Conservation (phyloP, 495 filamentous ascomycete genomes). For the Stereocaulon alpinum region DNA sequence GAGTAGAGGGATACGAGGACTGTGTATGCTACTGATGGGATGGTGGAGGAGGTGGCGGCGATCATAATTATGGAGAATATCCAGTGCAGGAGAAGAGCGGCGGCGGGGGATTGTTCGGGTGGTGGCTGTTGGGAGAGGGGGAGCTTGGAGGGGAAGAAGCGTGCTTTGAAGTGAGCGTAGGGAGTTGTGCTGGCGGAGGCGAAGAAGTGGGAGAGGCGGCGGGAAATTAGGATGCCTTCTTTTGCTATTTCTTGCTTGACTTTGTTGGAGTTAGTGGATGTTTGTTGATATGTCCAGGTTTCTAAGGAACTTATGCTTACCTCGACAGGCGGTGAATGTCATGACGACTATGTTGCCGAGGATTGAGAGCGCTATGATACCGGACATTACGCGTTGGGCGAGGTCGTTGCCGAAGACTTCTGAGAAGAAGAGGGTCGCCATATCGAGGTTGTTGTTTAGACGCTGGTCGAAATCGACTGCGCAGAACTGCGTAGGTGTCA, state of each 20-base stretch:
- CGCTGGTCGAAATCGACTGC: constrained; percentile 8
- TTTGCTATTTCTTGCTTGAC: constrained; percentile 33
- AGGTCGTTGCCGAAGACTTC: constrained; percentile 21
- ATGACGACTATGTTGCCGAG: constrained; percentile 42
- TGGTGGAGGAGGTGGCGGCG: constrained; percentile 21
- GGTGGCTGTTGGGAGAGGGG: constrained; percentile 12
- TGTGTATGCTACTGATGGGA: constrained; percentile 24
- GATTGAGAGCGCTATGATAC: constrained; percentile 35
- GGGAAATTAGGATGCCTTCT: constrained; percentile 26
- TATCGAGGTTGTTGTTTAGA: constrained; percentile 12
- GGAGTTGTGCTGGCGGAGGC: constrained; percentile 30
- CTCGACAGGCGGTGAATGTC: constrained; percentile 40
- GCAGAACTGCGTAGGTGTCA: constrained; percentile 15
- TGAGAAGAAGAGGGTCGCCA: constrained; percentile 23
- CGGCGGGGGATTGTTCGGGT: constrained; percentile 32
- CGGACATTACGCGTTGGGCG: constrained; percentile 27
- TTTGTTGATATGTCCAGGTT: background rate
- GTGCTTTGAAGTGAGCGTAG: constrained; percentile 23
- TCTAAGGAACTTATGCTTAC: constrained; percentile 27
- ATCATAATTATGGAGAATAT: constrained; percentile 33
- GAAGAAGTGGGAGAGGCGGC: constrained; percentile 37
- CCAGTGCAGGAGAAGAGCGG: constrained; percentile 36
- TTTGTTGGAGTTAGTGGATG: background rate
- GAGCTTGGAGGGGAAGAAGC: constrained; percentile 3
- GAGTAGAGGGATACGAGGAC: constrained; percentile 26